Evolutionary conservation across 2,329 filamentous ascomycete genomes (phyloP).

Genomic region (Ophiostoma australiae): DNA sequence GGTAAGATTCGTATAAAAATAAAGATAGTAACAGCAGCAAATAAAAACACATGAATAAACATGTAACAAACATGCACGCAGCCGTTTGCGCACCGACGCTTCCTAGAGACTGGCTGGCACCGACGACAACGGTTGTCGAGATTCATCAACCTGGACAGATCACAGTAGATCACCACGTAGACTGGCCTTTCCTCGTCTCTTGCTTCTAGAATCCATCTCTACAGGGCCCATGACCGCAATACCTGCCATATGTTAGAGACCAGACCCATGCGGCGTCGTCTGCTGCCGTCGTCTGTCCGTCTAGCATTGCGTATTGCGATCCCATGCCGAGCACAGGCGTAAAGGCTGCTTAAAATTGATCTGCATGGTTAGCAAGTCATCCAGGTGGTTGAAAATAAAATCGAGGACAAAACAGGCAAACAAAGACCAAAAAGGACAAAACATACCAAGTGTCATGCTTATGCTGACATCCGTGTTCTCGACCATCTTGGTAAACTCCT

Average conservation of each 20-base stretch:
- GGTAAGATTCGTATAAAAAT: not conserved
- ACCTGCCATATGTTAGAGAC: not conserved
- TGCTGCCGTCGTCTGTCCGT: not conserved
- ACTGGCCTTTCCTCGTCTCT: not conserved
- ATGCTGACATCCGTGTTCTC: slow-evolving; percentile 81
- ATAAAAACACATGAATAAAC: not conserved
- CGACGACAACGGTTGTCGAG: not conserved
- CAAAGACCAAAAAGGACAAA: not conserved
- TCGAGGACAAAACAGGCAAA: not conserved
- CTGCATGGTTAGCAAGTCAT: slow-evolving; percentile 15
- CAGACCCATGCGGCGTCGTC: not conserved
- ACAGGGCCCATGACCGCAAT: no score
- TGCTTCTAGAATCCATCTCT: no score
- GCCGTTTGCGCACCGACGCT: not conserved
- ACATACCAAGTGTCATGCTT: slow-evolving; percentile 64
- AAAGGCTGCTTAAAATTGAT: slow-evolving; percentile 17
- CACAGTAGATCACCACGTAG: not conserved
- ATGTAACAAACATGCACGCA: not conserved
- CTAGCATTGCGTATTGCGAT: not conserved
- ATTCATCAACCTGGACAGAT: not conserved
- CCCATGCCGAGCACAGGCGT: not conserved
- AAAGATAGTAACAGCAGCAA: not conserved
- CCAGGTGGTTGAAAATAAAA: not conserved
- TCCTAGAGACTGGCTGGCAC: not conserved
- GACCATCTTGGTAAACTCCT: slow-evolving; percentile 98